These are phyloP conservation scores for Coriolopsis trogii DNA, from an alignment of 1,284 basidiomycete species.

Conservation along the genomic window DNA sequence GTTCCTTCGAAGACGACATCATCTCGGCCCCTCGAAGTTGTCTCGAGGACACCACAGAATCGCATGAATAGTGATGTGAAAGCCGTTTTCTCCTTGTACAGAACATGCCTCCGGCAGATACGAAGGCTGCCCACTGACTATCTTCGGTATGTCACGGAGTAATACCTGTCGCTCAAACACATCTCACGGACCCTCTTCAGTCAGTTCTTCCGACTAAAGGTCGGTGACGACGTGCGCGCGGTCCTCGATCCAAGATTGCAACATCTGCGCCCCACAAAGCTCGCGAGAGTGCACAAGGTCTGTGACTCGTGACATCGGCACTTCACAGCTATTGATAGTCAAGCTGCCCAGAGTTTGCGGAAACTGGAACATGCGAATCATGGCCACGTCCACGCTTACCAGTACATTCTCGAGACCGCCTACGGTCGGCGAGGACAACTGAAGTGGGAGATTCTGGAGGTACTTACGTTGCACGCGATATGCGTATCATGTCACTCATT, in stretches of 20 bases:
- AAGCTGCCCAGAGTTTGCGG: constrained; percentile 51
- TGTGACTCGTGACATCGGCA: background rate
- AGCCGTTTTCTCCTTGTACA: constrained; percentile 49
- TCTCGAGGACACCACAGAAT: background rate
- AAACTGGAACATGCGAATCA: constrained; percentile 60
- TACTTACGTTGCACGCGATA: constrained; percentile 25
- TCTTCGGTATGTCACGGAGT: constrained; percentile 49
- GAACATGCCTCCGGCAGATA: constrained; percentile 54
- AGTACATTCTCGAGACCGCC: constrained; percentile 69
- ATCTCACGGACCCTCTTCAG: constrained; percentile 40
- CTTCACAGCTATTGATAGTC: background rate
- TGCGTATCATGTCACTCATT: background rate
- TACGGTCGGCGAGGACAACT: constrained; percentile 78
- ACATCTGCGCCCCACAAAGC: constrained; percentile 41
- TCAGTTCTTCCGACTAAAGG: constrained; percentile 66
- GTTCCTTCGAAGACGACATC: background rate
- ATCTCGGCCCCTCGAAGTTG: background rate
- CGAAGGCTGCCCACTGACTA: constrained; percentile 58
- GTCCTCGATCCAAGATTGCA: constrained; percentile 26
- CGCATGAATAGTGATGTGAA: constrained; percentile 21
- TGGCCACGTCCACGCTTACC: constrained; percentile 56
- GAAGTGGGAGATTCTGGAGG: constrained; percentile 65
- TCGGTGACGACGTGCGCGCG: constrained; percentile 56
- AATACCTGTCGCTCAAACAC: constrained; percentile 10
- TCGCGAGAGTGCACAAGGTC: constrained; percentile 57